Conservation (phyloP, 371 early-diverging fungal species). For the Saksenaea vasiformis region DNA sequence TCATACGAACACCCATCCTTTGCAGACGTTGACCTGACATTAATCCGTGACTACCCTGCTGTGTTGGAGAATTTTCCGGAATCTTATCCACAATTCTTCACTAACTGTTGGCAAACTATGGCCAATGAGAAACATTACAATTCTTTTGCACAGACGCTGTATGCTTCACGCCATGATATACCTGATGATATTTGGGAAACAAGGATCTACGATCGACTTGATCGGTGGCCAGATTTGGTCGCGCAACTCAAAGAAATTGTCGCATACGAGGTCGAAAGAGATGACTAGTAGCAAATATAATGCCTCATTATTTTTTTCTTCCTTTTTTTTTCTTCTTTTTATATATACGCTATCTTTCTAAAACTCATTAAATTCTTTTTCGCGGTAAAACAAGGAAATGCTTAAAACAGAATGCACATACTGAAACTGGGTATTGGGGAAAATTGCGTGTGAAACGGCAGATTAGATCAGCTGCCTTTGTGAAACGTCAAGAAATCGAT, state of each 20-base stretch:
- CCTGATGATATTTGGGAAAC: slow-evolving; percentile 51
- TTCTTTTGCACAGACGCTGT: slow-evolving; percentile 22
- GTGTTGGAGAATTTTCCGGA: slow-evolving; percentile 32
- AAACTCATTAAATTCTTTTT: background rate
- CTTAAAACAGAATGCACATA: background rate
- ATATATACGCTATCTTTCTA: background rate
- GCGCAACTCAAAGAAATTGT: slow-evolving; percentile 60
- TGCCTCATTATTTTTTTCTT: background rate
- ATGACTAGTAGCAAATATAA: slow-evolving; percentile 10
- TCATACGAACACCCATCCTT: slow-evolving; percentile 25
- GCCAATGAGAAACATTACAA: slow-evolving; percentile 13
- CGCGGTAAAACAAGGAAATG: background rate
- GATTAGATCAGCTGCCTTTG: background rate
- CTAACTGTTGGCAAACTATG: slow-evolving; percentile 39
- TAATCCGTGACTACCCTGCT: slow-evolving; percentile 40
- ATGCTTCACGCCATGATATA: slow-evolving; percentile 18
- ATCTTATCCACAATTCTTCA: slow-evolving; percentile 61
- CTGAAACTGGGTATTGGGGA: background rate
- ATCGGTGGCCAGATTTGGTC: slow-evolving; percentile 43
- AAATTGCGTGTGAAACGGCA: background rate
- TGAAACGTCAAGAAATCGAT: too few species aligned
- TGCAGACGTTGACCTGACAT: slow-evolving; percentile 44
- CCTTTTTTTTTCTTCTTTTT: background rate
- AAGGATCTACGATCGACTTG: slow-evolving; percentile 41
- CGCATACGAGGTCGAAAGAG: slow-evolving; percentile 55